Evolutionary conservation across 257 asterid species (phyloP), one percentile per base, ranked within the genome.

Genomic region (Dorcoceras hygrometricum): DNA sequence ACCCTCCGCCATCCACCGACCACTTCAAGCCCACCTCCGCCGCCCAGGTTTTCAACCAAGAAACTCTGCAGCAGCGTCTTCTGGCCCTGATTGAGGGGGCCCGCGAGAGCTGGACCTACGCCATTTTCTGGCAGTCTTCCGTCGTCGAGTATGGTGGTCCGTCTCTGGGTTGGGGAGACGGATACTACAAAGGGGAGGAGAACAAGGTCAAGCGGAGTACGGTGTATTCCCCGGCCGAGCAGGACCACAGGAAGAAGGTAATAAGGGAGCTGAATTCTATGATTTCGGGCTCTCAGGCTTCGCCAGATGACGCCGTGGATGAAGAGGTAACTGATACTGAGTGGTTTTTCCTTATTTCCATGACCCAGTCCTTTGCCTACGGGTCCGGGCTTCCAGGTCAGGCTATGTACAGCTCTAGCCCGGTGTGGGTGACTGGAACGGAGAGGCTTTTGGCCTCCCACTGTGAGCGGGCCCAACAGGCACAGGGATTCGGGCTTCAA

Each of bases 91-190:
- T 90, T 22, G 97, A 90, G 46, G 86, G 83, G 20, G 87, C 94
- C 56, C 73, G 62, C 36, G 88, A 90, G 71, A 73, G 80, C 71
- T 89, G 97, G 96, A 88, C 97, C 4, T 90, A 90, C 60, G 91
- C 97, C 1, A 87, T 90, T 1, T 90, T 90, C 73, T 90, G 97
- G 97, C 94, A 87, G 62, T 72, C 86, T 0, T 83, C 95, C 57
- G 73, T 23, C 23, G 74, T 54, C 28, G 81, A 65, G 7, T 54
- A 54, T 10, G 59, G 24, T 5, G 59, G 24, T 54, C 55, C 75
- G 0, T 32, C 66, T 54, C 70, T 75, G 71, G 74, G 71, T 8
- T 76, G 80, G 80, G 77, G 80, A 6, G 80, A 76, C 56, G 80
- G 80, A 8, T 76, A 76, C 67, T 76, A 76, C 39, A 76, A 76